Evolutionary conservation across 352 stramenopile species (phyloP), one percentile per base, ranked within the genome.

Genomic region (Pythium pyrilobum): DNA sequence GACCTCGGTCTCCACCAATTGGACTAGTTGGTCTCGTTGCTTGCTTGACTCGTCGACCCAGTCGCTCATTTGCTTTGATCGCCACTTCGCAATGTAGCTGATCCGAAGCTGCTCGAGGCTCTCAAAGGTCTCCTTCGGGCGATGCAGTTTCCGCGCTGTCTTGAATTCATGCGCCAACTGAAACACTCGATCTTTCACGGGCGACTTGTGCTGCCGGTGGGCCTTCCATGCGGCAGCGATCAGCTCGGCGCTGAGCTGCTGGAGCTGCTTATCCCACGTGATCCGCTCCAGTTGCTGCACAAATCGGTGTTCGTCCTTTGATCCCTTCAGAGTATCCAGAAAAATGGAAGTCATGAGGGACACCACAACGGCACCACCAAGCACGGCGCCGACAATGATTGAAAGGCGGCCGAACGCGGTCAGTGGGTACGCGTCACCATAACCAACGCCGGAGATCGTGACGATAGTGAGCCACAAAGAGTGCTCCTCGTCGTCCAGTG

Each of bases 261-360:
- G 62, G 11, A 82, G 31, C 5, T 61, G 36, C 18, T 64, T 66
- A 21, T 82, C 56, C 64, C 64, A 84, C 18, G 61, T 63, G 21
- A 82, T 58, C 0, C 42, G 59, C 43, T 83, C 74, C 36, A 87
- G 63, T 2, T 69, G 52, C 21, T 56, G 60, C 5, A 87, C 47
- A 31, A 85, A 71, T 5, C 55, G 61, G 41, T 83, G 64, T 36
- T 87, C 77, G 40, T 69, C 60, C 24, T 75, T 82, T 7, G 77
- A 85, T 0, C 74, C 74, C 34, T 81, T 83, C n/a, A 87, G 51
- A 1, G 64, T 70, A 6, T 80, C 67, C 2, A 87, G 68, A 52
- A 87, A 85, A 18, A 82, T 67, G 13, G 74, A 84, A 20, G 66
- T 84, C 56, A 87, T 73, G n/a, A 87, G 57, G 25, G 77, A 83